These are phyloP conservation scores for Crataegus laevigata DNA, from an alignment of 306 rosid genomes.

Conservation along the genomic window DNA sequence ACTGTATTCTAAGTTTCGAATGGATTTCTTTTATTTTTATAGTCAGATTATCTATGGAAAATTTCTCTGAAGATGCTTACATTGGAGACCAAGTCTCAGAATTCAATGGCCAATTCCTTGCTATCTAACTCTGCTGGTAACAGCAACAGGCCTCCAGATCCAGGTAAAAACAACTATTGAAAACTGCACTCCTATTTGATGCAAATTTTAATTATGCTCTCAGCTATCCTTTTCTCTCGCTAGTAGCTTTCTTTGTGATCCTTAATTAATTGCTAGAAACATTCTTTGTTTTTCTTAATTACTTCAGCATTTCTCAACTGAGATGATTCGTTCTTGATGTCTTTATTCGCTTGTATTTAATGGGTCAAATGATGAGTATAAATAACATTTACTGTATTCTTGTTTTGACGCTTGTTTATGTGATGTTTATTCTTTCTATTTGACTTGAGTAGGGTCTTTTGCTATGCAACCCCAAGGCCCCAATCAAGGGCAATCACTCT, in stretches of 20 bases:
- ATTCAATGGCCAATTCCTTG: slow-evolving; percentile 18
- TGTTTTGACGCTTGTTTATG: background rate
- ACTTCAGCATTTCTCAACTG: background rate
- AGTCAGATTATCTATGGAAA: slow-evolving; percentile 33
- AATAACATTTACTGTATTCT: background rate
- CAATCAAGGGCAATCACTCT: slow-evolving; percentile 52
- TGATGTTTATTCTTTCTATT: background rate
- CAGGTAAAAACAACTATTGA: slow-evolving; percentile 31
- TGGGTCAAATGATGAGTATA: background rate
- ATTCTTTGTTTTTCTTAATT: background rate
- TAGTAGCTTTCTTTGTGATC: background rate
- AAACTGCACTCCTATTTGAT: background rate
- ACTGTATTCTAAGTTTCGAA: background rate
- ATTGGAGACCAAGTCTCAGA: slow-evolving; percentile 66
- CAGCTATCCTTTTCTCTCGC: background rate
- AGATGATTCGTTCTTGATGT: background rate
- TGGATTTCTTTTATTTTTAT: background rate
- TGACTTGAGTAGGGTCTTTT: slow-evolving; percentile 38
- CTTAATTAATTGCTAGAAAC: background rate
- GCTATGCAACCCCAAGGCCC: slow-evolving; percentile 46
- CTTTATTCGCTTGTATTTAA: background rate
- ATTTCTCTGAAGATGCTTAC: slow-evolving; percentile 38
- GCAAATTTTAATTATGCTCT: background rate
- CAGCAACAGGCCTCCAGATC: slow-evolving; percentile 52
- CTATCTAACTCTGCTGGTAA: slow-evolving; percentile 40